Evolutionary conservation across 495 filamentous ascomycete species (phyloP).

Genomic region (Podospora didyma): DNA sequence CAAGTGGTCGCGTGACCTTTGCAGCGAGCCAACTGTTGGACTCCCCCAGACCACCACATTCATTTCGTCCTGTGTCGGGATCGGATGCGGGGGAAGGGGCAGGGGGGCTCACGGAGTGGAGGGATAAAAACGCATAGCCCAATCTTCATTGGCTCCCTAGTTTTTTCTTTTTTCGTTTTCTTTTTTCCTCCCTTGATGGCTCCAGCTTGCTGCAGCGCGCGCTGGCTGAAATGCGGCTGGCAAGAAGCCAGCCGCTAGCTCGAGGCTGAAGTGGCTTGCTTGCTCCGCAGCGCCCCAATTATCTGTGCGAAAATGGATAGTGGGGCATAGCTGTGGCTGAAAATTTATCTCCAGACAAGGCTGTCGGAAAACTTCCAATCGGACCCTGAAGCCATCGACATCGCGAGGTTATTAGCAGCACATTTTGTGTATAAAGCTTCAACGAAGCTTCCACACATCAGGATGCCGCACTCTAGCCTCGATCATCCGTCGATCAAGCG

Average conservation of each 20-base stretch:
- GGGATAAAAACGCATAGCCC: too few relatives aligned
- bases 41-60: neutral
- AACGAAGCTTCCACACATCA: slow-evolving; percentile 13
- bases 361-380: slow-evolving; percentile 21
- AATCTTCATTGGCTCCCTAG: too few relatives aligned
- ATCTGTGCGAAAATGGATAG: neutral
- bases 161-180: too few relatives aligned
- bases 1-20: neutral
- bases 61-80: neutral
- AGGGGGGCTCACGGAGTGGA: too few relatives aligned
- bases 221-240: too few relatives aligned
- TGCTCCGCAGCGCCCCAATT: neutral
- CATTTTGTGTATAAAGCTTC: neutral
- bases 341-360: slow-evolving; percentile 24
- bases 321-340: slow-evolving; percentile 16
- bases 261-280: too few relatives aligned
- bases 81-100: neutral
- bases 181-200: too few relatives aligned
- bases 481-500: slow-evolving; percentile 61
- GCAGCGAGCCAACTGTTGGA: neutral
- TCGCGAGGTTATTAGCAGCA: neutral
- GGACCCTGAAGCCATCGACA: slow-evolving; percentile 1
- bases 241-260: too few relatives aligned
- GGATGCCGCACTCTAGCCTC: slow-evolving; percentile 46
- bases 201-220: too few relatives aligned